Evolutionary conservation across 2,329 filamentous ascomycete genomes (phyloP).

Genomic region (Cladophialophora carrionii): DNA sequence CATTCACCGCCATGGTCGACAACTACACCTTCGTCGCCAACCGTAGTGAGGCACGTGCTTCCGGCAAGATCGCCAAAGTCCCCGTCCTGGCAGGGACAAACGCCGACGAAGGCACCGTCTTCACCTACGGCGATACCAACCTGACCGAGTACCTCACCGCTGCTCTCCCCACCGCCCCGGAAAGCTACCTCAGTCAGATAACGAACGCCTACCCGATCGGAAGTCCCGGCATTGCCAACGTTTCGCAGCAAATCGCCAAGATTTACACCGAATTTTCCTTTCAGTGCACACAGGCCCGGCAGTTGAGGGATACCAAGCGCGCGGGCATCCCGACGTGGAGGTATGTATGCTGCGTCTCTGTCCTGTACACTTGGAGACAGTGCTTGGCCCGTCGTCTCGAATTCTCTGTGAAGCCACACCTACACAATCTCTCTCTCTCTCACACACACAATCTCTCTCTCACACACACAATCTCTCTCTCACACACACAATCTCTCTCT

Average conservation of each 20-base stretch:
- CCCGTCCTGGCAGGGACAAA: constrained; percentile 49
- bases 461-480: neutral
- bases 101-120: constrained; percentile 47
- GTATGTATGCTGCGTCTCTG: neutral
- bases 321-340: constrained; percentile 39
- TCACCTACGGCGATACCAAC: constrained; percentile 15
- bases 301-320: constrained; percentile 28
- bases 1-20: constrained; percentile 32
- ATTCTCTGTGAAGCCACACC: no score
- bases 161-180: constrained; percentile 12
- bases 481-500: neutral
- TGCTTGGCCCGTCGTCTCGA: no score
- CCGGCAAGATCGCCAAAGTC: constrained; percentile 47
- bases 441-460: neutral
- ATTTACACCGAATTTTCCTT: constrained; percentile 23
- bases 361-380: neutral
- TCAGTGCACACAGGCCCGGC: constrained; percentile 19
- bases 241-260: constrained; percentile 8
- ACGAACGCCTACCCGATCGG: constrained; percentile 19
- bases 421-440: neutral
- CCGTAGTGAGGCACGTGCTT: constrained; percentile 27
- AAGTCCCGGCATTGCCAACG: constrained; percentile 3
- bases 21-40: constrained; percentile 31
- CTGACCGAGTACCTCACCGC: constrained; percentile 4
- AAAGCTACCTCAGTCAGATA: constrained; percentile 11